Evolutionary conservation across 257 asterid species (phyloP), one percentile per base, ranked within the genome.

Genomic region (Eustoma russellianum): DNA sequence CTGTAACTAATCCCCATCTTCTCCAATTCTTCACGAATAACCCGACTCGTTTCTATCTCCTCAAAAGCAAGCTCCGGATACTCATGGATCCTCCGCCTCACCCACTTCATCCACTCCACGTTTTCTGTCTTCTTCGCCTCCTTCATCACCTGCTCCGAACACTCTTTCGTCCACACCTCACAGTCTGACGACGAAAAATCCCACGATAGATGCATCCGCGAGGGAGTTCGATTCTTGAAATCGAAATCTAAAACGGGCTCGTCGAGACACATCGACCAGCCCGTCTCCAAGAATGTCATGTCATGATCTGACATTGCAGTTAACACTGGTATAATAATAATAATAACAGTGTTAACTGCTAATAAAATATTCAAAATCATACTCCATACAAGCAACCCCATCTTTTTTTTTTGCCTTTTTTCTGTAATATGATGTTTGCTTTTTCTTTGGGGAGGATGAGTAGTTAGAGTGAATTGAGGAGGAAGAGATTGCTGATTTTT

Each of bases 41-140:
- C 56, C 60, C 54, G 66, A 69, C 96, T 75, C 7, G 96, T 86
- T 19, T 86, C 88, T 57, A 60, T 71, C 52, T 91, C 98, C 28
- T 91, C 81, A 53, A 83, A 91, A 45, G 96, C 98, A 48, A 86
- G 71, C 40, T 91, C 98, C 33, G 98, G 98, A 57, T 83, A 74
- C 75, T 73, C 80, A 56, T 91, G 98, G 52, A 86, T 86, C 34
- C 54, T 66, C 56, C 95, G 66, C 68, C 96, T 64, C 14, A 84
- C 34, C 13, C 90, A 71, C 56, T 72, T 81, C 1, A 91, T 72
- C 98, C 98, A 80, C 13, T 68, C 52, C 13, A 57, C 68, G 60
- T 64, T 66, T 9, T 76, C 88, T 5, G 65, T 59, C 46, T 47
- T 52, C 50, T 56, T 61, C 5, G 94, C 83, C 38, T 82, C 47